Base-by-base conservation (phyloP, 2,329 filamentous ascomycete genomes). In the Helotiales sp. region DNA sequence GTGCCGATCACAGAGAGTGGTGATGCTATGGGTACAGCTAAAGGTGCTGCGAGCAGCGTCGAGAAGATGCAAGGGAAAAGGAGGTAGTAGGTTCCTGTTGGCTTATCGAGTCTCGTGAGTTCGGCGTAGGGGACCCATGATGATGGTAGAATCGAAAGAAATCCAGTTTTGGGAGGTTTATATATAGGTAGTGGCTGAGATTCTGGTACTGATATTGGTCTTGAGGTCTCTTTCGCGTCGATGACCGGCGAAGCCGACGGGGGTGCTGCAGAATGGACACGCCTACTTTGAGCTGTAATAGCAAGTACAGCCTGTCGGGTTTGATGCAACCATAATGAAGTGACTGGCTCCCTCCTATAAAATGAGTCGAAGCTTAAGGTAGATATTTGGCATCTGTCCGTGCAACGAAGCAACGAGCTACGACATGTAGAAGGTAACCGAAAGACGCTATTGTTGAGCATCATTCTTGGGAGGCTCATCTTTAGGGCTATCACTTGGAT, bases 11-110 rank as follows among this genome's bases (percentile, higher is more conserved):
- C 84, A 12, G 86, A 77, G 5, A 77, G 70, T 0, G 88, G 84
- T 1, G 83, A 70, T 2, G 85, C 75, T 66, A 87, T 80, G 0
- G 89, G 88, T 1, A 73, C 71, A 2, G 83, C 78, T 67, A 93
- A 80, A 0, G 89, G 87, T 1, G 90, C 90, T 1, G 91, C 91
- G 69, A 95, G 80, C 2, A 95, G 79, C 0, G 91, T 92, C 55
- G 90, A 93, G 76, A 93, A 96, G 12, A 95, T 77, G 68, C 91
- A 93, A 27, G 91, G 91, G 67, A 93, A 89, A 77, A 88, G 93
- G 60, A 96, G 85, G 70, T 95, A 95, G 75, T 91, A 90, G 1
- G 89, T 90, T 46, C 91, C 91, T 0, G 86, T 81, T 1, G 90
- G 91, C 68, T 91, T 95, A 73, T 95, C 87, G 48, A 96, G 78